Percentiles rank a stretch among this genome's conserved stretches.
Conservation (phyloP, 495 filamentous ascomycete genomes). For the Xylaria flabelliformis region DNA sequence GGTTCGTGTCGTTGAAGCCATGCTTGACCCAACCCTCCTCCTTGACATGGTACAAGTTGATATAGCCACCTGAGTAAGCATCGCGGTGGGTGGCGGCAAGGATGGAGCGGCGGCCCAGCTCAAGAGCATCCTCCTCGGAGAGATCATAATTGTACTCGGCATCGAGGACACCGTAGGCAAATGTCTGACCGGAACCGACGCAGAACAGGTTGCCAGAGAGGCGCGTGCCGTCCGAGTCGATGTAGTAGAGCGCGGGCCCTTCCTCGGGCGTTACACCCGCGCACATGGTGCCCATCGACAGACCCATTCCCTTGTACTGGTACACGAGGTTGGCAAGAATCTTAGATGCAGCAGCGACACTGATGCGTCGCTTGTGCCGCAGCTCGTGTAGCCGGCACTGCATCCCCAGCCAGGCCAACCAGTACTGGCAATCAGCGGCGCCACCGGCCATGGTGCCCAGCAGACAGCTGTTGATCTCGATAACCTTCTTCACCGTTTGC, state of each 20-base stretch:
- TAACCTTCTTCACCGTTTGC: constrained; percentile 99
- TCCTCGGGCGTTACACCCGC: constrained; percentile 95
- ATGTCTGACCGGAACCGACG: constrained; percentile 96
- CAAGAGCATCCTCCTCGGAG: constrained; percentile 82
- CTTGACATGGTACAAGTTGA: constrained; percentile 99
- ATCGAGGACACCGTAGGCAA: constrained; percentile 97
- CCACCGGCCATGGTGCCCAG: constrained; percentile 98
- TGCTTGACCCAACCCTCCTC: constrained; percentile 98
- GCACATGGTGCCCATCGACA: constrained; percentile 99
- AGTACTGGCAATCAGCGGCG: constrained; percentile 99
- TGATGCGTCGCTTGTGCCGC: constrained; percentile 97
- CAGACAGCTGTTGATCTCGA: constrained; percentile 89
- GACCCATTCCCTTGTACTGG: constrained; percentile 95
- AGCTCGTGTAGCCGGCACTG: constrained; percentile 99
- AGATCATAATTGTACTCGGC: constrained; percentile 93
- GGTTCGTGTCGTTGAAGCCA: constrained; percentile 93
- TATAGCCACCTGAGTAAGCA: constrained; percentile 96
- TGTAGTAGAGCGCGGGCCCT: constrained; percentile 97
- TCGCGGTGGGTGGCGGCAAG: constrained; percentile 97
- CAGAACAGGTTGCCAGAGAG: constrained; percentile 95
- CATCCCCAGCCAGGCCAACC: constrained; percentile 97
- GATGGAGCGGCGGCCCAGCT: constrained; percentile 88
- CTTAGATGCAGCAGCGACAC: constrained; percentile 95
- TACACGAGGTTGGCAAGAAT: constrained; percentile 98
- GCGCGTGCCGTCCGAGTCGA: constrained; percentile 95